Base-by-base conservation (phyloP, 192 early-diverging fungal genomes). In the Irineochytrium annulatum region DNA sequence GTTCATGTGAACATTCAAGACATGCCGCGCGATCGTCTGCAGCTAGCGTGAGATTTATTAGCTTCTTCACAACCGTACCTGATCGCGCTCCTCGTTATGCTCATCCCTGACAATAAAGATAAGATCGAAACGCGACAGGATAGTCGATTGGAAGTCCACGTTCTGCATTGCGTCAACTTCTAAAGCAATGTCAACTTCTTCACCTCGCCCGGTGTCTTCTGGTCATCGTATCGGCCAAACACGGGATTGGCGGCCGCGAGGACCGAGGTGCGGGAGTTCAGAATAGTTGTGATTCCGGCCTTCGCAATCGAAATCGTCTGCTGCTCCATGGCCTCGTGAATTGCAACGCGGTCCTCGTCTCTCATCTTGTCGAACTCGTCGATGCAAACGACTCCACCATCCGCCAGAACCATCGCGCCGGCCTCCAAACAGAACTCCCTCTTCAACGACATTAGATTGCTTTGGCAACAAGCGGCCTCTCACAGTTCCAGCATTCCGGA, bases 301-400 rank as follows among this genome's bases (percentile, higher is more conserved):
- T 99, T 99, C 52, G 97, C 97, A 72, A 99, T 99, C 14, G 92
- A 95, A 57, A 99, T 99, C 3, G 97, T 99, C 55, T 67, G 56
- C 77, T 99, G 97, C 72, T 99, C 95, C 97, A 99, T 99, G 33
- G 97, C 97, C 78, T 99, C 97, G 77, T 99, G 97, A 72, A 99
- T 99, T 13, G 97, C 95, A 3, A 99, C 97, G 44, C 95, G 86
- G 74, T 99, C 97, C 75, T 98, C 95, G 43, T 98, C 94, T 60
- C 94, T 83, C 97, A 99, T 99, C 80, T 99, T 99, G 76, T 99
- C 97, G 72, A 99, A 99, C 79, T 99, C 97, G 78, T 99, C 97
- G 69, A 99, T 99, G 78, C 97, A 99, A 34, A 99, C 94, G 43
- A 98, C 94, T 68, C 95, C 97, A 46, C 95, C 93, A 72, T 98